These are phyloP conservation scores for Suillus subluteus DNA, from an alignment of 768 basidiomycete species.

Conservation along the genomic window DNA sequence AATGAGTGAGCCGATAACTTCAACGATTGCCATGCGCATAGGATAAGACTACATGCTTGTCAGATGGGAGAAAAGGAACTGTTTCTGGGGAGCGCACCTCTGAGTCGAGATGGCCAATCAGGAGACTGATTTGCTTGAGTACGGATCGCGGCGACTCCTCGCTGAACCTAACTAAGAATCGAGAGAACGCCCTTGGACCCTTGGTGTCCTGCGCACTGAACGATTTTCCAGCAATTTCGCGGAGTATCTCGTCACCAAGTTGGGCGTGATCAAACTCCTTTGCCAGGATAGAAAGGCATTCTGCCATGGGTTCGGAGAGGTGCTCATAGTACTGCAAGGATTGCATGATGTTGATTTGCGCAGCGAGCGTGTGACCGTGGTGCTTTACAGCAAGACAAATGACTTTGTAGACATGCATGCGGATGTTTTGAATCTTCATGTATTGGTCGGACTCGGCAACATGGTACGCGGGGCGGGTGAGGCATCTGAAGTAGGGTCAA, in stretches of 20 bases:
- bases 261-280: conserved; percentile 89
- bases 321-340: conserved; percentile 94
- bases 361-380: conserved; percentile 81
- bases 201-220: conserved; percentile 87
- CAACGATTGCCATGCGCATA: conserved; percentile 93
- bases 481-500: conserved; percentile 57
- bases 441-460: conserved; percentile 84
- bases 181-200: conserved; percentile 82
- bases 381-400: conserved; percentile 92
- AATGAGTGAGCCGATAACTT: conserved; percentile 86
- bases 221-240: conserved; percentile 79
- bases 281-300: conserved; percentile 76
- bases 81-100: conserved; percentile 59
- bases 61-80: background rate
- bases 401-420: conserved; percentile 79
- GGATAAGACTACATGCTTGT: conserved; percentile 74
- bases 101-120: conserved; percentile 86
- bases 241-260: conserved; percentile 87
- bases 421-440: conserved; percentile 80
- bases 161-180: conserved; percentile 79
- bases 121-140: conserved; percentile 85
- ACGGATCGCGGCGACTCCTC: conserved; percentile 81
- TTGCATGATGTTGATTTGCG: conserved; percentile 91
- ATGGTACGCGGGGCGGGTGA: conserved; percentile 87
- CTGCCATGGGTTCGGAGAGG: conserved; percentile 92